phyloP scores from a whole-genome alignment of 179 eudicot species.

The Camellia oleifera region DNA sequence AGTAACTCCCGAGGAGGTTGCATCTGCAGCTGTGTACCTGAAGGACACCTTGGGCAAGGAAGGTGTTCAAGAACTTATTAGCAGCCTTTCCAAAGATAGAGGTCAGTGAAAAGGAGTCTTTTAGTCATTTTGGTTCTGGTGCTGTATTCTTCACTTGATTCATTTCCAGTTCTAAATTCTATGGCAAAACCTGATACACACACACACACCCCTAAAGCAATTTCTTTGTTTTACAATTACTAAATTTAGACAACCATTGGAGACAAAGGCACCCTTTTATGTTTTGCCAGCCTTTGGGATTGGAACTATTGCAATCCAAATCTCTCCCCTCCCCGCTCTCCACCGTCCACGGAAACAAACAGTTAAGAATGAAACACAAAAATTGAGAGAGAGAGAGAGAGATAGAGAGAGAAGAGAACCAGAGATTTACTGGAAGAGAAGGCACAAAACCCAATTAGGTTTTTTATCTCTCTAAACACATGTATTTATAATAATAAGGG shows the following conservation, averaged over 20 bases:
- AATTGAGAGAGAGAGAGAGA: too few relatives aligned
- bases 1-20: slow-evolving; percentile 89
- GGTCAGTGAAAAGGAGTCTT: slow-evolving; percentile 34
- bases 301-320: not conserved
- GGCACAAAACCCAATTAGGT: too few relatives aligned
- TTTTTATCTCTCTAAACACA: too few relatives aligned
- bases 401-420: too few relatives aligned
- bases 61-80: slow-evolving; percentile 75
- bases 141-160: slow-evolving; percentile 4
- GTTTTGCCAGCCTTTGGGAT: not conserved
- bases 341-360: too few relatives aligned
- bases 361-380: too few relatives aligned
- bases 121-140: not conserved
- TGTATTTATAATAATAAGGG: too few relatives aligned
- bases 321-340: not conserved
- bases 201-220: not conserved
- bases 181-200: not conserved
- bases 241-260: not conserved
- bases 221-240: not conserved
- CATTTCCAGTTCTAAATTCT: not conserved
- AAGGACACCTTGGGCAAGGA: slow-evolving; percentile 75
- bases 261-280: not conserved
- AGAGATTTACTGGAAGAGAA: too few relatives aligned
- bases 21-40: slow-evolving; percentile 81
- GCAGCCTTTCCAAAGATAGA: slow-evolving; percentile 82